Percentiles rank a stretch among this genome's conserved stretches.
Conservation (phyloP, 2,329 filamentous ascomycete species). For the Alternaria sp. region DNA sequence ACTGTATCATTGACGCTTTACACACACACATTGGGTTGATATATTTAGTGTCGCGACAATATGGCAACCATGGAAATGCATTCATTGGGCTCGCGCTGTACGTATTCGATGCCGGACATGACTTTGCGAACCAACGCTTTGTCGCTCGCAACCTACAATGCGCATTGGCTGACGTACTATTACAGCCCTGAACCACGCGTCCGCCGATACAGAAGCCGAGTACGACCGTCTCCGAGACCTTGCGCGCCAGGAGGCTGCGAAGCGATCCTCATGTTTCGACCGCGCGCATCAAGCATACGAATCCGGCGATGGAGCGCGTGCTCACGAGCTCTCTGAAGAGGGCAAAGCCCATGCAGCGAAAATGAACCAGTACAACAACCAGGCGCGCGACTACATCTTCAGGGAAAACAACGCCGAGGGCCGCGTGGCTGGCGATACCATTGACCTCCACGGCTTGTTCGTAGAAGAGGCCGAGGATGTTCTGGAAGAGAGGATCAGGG, state of each 20-base stretch:
- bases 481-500: constrained; percentile 82
- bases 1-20: constrained; percentile 17
- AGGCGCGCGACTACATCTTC: constrained; percentile 94
- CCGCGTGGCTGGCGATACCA: constrained; percentile 79
- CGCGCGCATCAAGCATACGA: constrained; percentile 76
- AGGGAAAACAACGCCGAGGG: constrained; percentile 87
- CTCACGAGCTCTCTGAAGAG: constrained; percentile 83
- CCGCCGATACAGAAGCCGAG: constrained; percentile 70
- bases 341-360: constrained; percentile 83
- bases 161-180: not conserved
- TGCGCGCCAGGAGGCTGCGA: constrained; percentile 80
- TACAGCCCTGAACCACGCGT: constrained; percentile 48
- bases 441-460: constrained; percentile 93
- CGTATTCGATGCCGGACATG: constrained; percentile 9
- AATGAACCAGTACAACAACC: constrained; percentile 88
- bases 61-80: constrained; percentile 47
- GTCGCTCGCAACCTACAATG: not conserved
- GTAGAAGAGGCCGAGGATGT: constrained; percentile 95
- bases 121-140: not conserved
- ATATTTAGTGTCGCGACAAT: constrained; percentile 20
- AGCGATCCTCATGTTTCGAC: constrained; percentile 80
- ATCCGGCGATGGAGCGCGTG: constrained; percentile 80
- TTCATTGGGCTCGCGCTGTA: constrained; percentile 48
- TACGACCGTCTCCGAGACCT: constrained; percentile 90
- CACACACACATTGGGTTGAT: constrained; percentile 1